Evolutionary conservation across 2,329 filamentous ascomycete species (phyloP).

Genomic region (Leptographium lundbergii): DNA sequence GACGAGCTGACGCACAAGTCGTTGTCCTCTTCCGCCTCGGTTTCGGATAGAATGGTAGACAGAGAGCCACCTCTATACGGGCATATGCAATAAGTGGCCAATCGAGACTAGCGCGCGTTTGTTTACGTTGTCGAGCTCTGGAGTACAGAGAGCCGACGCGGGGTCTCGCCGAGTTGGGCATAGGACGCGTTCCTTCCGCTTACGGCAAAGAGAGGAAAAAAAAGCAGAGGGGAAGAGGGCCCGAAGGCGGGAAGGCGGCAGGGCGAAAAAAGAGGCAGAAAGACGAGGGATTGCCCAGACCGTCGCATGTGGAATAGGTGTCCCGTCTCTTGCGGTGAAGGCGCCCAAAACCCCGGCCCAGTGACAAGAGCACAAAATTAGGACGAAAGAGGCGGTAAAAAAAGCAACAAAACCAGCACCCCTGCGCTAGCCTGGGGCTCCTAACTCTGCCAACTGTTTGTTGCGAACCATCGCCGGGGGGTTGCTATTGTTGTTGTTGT

Average conservation of each 20-base stretch:
- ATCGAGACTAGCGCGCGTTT: background rate
- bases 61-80: background rate
- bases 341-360: background rate
- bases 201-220: background rate
- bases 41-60: background rate
- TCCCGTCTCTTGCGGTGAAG: conserved; percentile 1
- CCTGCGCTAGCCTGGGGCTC: background rate
- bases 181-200: conserved; percentile 6
- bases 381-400: conserved; percentile 1
- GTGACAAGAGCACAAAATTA: background rate
- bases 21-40: background rate
- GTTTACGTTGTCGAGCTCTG: conserved; percentile 8
- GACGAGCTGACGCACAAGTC: background rate
- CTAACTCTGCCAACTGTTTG: background rate
- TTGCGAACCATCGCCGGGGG: background rate
- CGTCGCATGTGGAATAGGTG: background rate
- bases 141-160: conserved; percentile 4
- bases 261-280: background rate
- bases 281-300: background rate
- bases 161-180: background rate
- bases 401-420: background rate
- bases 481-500: background rate
- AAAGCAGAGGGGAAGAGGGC: background rate
- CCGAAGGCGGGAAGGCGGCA: background rate
- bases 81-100: background rate